Conservation (phyloP, 2,329 filamentous ascomycete species). For the Arthroderma uncinatum region DNA sequence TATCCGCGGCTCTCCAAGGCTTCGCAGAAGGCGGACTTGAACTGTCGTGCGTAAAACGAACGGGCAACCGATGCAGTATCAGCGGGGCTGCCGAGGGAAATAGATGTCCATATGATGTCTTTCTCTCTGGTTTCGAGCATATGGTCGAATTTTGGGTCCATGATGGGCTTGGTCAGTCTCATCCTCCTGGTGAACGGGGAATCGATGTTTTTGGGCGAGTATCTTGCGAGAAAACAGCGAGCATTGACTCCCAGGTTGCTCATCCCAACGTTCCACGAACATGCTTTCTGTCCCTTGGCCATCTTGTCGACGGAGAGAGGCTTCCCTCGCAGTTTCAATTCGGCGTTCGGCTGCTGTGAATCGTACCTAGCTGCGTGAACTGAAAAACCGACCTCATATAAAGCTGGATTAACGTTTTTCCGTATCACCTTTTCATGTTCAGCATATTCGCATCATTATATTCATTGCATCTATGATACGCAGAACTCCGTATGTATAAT, state of each 20-base stretch:
- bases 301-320: not conserved
- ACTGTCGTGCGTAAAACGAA: conserved; percentile 34
- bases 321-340: not conserved
- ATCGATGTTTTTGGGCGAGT: conserved; percentile 8
- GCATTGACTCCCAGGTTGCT: not conserved
- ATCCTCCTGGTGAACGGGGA: conserved; percentile 17
- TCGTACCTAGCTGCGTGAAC: too few relatives aligned
- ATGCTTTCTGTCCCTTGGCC: not conserved
- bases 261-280: not conserved
- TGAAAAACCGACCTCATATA: not conserved
- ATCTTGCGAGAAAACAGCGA: not conserved
- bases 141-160: conserved; percentile 29
- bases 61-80: conserved; percentile 37
- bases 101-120: conserved; percentile 40
- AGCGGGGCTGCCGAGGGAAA: conserved; percentile 24
- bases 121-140: conserved; percentile 29
- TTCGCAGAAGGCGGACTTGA: conserved; percentile 35
- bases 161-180: conserved; percentile 11
- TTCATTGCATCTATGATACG: not conserved
- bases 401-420: not conserved
- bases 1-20: conserved; percentile 39
- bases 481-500: too few relatives aligned
- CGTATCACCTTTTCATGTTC: not conserved
- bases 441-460: not conserved
- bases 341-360: too few relatives aligned